Percentiles rank a stretch among this genome's conserved stretches.
Conservation (phyloP, 2,329 filamentous ascomycete species). For the Microascus cirrosus region DNA sequence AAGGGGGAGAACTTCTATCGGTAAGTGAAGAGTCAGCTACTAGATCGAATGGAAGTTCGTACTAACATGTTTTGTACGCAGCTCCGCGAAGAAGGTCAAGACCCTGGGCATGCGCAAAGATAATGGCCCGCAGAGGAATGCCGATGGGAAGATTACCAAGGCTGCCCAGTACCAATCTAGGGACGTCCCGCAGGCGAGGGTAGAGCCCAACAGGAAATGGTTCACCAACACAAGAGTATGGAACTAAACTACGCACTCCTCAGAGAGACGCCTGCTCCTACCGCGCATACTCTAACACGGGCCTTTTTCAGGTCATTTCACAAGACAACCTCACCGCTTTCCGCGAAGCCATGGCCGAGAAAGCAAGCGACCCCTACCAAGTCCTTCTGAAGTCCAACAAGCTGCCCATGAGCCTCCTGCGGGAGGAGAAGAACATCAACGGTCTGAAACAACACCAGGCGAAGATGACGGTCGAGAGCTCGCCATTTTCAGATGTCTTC, state of each 20-base stretch:
- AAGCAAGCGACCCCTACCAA: slow-evolving; percentile 80
- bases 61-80: slow-evolving; percentile 10
- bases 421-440: slow-evolving; percentile 61
- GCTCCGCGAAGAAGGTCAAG: slow-evolving; percentile 76
- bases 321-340: slow-evolving; percentile 83
- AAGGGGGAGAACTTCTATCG: slow-evolving; percentile 99
- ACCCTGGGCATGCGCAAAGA: slow-evolving; percentile 84
- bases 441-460: slow-evolving; percentile 86
- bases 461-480: slow-evolving; percentile 84
- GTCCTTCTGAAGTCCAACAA: slow-evolving; percentile 97
- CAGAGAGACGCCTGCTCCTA: not conserved
- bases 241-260: slow-evolving; percentile 26
- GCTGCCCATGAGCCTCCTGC: slow-evolving; percentile 88
- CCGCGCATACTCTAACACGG: not conserved
- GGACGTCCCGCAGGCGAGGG: slow-evolving; percentile 70
- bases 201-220: slow-evolving; percentile 97
- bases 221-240: slow-evolving; percentile 66
- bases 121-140: slow-evolving; percentile 72
- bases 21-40: slow-evolving; percentile 28
- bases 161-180: slow-evolving; percentile 74
- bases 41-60: not conserved
- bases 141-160: slow-evolving; percentile 72
- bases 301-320: slow-evolving; percentile 45
- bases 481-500: slow-evolving; percentile 80
- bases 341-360: slow-evolving; percentile 83